Evolutionary conservation across 2,329 filamentous ascomycete genomes (phyloP).

Genomic region (Xenoacremonium recifei): DNA sequence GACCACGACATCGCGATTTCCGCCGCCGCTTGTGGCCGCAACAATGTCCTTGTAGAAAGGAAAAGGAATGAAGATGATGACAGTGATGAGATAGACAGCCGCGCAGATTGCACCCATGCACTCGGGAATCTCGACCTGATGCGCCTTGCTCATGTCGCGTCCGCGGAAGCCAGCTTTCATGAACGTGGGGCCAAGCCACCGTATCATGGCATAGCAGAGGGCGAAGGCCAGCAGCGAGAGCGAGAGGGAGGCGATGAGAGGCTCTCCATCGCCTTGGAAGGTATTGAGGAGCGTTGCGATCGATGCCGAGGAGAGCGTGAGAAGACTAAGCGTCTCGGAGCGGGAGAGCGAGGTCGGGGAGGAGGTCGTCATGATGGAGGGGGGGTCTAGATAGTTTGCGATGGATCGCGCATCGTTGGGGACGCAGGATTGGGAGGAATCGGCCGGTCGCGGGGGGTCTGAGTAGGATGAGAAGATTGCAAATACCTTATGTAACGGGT

Average conservation of each 20-base stretch:
- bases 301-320: conserved; percentile 67
- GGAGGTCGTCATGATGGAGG: conserved; percentile 26
- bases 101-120: conserved; percentile 95
- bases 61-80: conserved; percentile 94
- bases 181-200: conserved; percentile 90
- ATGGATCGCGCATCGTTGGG: background rate
- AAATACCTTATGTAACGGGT: too few relatives aligned
- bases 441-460: background rate
- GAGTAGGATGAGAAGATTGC: too few relatives aligned
- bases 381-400: background rate
- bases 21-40: conserved; percentile 87
- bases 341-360: conserved; percentile 43
- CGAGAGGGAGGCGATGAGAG: conserved; percentile 82
- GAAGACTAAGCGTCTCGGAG: conserved; percentile 52
- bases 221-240: conserved; percentile 84
- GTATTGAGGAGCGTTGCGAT: conserved; percentile 75
- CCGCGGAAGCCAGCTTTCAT: conserved; percentile 86
- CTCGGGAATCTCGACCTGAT: conserved; percentile 80
- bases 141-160: conserved; percentile 73
- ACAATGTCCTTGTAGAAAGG: conserved; percentile 99
- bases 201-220: conserved; percentile 79
- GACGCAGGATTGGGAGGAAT: background rate
- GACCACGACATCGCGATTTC: conserved; percentile 83
- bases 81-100: conserved; percentile 82
- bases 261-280: conserved; percentile 81